Evolutionary conservation across 1,284 basidiomycete species (phyloP), one percentile per base, ranked within the genome.

Genomic region (Heterobasidion irregulare): DNA sequence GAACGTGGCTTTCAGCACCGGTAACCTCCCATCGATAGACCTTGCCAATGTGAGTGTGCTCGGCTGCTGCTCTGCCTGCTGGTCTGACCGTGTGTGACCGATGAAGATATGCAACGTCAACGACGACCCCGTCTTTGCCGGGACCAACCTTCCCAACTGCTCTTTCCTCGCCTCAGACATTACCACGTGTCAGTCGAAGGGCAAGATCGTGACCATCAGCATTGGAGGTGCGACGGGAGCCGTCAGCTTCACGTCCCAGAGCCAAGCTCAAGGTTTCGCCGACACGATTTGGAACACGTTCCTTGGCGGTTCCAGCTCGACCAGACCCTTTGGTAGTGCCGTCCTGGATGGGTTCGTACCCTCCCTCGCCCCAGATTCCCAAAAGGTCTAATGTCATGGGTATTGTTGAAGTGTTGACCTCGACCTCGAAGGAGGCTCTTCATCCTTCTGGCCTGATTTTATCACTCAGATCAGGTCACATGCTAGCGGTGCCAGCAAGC

Each of bases 251-350:
- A 64, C 67, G 43, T 78, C 73, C n/a, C 79, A 82, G 54, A 64
- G 75, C 0, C 74, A 83, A 61, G 84, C 75, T 1, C 57, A 67
- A 36, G 65, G 65, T 2, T 85, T 83, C 57, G 83, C 80, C 0
- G 68, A 80, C 53, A 77, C 75, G 0, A 75, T 87, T 51, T 87
- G 85, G 84, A 74, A 86, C 64, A 56, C 81, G 15, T 85, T 86
- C 70, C 72, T 87, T 15, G 84, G 82, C 10, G 84, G 82, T 2
- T 71, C 73, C 1, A 79, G 75, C 61, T 67, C 67, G 18, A 75
- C 75, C 1, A 71, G 84, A 54, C 84, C 84, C 0, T 86, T 86
- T 60, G 84, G 84, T 13, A 62, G 67, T 46, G 83, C 80, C 1
- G 78, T 85, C 8, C 72, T 87, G 12, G 85, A 87, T 59, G 85